Conservation (phyloP, 1,139 yeast species). For the Taphrina deformans region DNA sequence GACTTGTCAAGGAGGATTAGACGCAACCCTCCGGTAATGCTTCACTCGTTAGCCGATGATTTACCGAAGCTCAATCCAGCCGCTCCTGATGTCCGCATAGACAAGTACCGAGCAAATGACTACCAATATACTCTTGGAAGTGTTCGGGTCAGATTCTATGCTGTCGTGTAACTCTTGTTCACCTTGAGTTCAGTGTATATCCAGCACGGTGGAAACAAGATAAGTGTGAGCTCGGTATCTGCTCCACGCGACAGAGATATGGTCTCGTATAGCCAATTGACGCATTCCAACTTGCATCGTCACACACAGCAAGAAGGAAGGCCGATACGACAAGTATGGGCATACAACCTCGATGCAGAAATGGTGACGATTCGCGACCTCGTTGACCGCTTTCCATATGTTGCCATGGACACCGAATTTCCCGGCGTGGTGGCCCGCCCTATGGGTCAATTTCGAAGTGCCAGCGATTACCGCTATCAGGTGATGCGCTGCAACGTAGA, state of each 20-base stretch:
- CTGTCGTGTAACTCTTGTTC: neutral
- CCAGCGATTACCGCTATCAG: conserved; percentile 92
- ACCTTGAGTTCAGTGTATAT: neutral
- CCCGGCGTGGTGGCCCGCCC: conserved; percentile 97
- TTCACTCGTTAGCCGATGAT: neutral
- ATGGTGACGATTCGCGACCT: conserved; percentile 71
- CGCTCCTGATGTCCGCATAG: neutral
- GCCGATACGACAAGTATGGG: conserved; percentile 67
- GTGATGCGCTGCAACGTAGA: conserved; percentile 91
- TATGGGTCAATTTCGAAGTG: conserved; percentile 88
- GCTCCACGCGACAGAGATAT: neutral
- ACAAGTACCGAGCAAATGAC: neutral
- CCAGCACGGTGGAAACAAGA: no score
- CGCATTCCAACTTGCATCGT: conserved; percentile 15
- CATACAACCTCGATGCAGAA: conserved; percentile 76
- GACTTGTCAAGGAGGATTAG: no score
- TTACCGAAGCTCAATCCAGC: neutral
- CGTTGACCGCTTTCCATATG: conserved; percentile 65
- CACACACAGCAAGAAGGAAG: conserved; percentile 5
- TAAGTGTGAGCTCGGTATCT: neutral
- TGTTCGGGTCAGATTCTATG: neutral
- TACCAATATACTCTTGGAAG: no score
- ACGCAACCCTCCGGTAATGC: neutral
- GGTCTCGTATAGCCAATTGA: conserved; percentile 12
- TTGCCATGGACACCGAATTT: conserved; percentile 80